phyloP scores from a whole-genome alignment of 2,329 filamentous ascomycete species.

The Claviceps sp. region DNA sequence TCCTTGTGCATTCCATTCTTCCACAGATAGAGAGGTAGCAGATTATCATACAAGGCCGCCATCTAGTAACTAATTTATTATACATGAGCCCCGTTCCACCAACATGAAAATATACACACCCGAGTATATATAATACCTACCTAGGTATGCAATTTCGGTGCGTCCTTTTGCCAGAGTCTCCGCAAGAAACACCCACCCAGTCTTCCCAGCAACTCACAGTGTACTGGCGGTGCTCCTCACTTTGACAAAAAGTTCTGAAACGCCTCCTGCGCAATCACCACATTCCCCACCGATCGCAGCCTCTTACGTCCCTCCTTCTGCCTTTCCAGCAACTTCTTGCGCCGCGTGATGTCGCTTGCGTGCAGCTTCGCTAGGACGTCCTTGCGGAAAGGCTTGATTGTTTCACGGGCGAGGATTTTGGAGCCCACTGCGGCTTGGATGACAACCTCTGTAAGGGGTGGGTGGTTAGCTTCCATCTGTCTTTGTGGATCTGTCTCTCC shows the following conservation, averaged over 20 bases:
- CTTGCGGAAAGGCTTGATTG: constrained; percentile 91
- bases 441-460: constrained; percentile 52
- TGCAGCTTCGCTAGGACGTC: constrained; percentile 90
- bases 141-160: too few species aligned
- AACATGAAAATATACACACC: too few species aligned
- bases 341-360: constrained; percentile 70
- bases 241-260: constrained; percentile 92
- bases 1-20: too few species aligned
- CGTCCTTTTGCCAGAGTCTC: too few species aligned
- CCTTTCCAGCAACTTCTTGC: constrained; percentile 83
- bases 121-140: too few species aligned
- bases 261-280: constrained; percentile 89
- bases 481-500: not conserved
- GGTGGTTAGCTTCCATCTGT: not conserved
- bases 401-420: constrained; percentile 78
- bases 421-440: constrained; percentile 83
- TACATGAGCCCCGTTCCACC: too few species aligned
- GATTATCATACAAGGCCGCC: too few species aligned
- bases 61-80: too few species aligned
- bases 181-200: too few species aligned
- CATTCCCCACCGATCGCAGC: constrained; percentile 71
- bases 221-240: constrained; percentile 20
- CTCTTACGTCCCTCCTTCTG: constrained; percentile 93
- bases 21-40: too few species aligned
- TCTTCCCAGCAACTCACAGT: too few species aligned